Evolutionary conservation across 2,329 filamentous ascomycete genomes (phyloP).

Genomic region (Fusarium keratoplasticum): DNA sequence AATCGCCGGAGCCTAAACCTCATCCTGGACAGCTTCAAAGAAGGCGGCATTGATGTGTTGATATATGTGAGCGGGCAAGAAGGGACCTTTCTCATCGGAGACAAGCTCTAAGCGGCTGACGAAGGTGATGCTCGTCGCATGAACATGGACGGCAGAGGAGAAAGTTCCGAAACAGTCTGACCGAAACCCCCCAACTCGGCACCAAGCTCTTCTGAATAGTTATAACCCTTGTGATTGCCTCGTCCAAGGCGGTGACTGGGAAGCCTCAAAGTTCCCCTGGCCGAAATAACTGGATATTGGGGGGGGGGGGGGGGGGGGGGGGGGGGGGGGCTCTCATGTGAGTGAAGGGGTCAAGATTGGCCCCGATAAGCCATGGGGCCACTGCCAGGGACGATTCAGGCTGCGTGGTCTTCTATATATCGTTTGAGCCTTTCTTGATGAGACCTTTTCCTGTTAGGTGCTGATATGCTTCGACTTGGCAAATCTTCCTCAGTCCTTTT

Average conservation of each 20-base stretch:
- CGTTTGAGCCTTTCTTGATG: not conserved
- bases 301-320: too few species aligned
- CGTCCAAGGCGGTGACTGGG: not conserved
- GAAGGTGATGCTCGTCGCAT: too few species aligned
- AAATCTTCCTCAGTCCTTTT: not conserved
- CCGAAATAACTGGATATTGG: too few species aligned
- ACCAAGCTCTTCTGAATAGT: not conserved
- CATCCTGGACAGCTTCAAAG: not conserved
- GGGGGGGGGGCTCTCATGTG: too few species aligned
- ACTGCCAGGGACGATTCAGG: not conserved
- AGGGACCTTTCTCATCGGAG: not conserved
- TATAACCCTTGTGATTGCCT: not conserved
- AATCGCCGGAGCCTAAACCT: not conserved
- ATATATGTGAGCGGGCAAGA: not conserved
- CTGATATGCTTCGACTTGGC: not conserved
- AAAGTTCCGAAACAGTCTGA: not conserved
- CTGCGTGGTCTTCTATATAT: not conserved
- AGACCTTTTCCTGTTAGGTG: not conserved
- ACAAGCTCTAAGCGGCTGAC: not conserved
- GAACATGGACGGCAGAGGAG: not conserved
- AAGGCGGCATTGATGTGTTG: not conserved
- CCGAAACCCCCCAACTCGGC: not conserved
- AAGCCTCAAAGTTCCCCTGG: not conserved
- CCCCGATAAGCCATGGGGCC: not conserved
- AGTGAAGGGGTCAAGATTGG: not conserved